phyloP scores from a whole-genome alignment of 163 green algal species.

The Chlamydomonas reinhardtii region DNA sequence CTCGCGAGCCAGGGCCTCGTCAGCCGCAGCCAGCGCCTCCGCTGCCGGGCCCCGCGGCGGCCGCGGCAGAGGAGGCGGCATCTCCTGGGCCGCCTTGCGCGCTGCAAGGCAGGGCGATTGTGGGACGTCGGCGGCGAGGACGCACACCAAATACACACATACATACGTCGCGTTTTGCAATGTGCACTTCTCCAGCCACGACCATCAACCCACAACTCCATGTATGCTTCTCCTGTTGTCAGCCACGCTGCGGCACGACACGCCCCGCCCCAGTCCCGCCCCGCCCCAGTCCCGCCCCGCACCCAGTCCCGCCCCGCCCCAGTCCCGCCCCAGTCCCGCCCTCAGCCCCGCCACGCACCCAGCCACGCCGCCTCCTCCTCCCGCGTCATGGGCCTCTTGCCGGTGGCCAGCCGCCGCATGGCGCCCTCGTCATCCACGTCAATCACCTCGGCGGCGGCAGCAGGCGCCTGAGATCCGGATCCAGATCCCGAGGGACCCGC shows the following conservation, averaged over 20 bases:
- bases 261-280: not conserved
- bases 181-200: too few species aligned
- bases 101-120: not conserved
- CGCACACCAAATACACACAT: too few species aligned
- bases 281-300: not conserved
- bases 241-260: too few species aligned
- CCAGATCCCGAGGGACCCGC: conserved; percentile 11
- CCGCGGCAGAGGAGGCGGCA: not conserved
- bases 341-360: conserved; percentile 8
- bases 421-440: conserved; percentile 44
- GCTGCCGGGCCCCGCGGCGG: not conserved
- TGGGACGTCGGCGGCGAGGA: too few species aligned
- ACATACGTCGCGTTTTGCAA: too few species aligned
- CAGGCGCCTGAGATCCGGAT: not conserved
- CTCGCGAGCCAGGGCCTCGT: conserved; percentile 46
- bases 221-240: too few species aligned
- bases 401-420: conserved; percentile 17
- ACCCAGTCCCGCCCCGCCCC: too few species aligned
- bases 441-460: not conserved
- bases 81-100: conserved; percentile 5
- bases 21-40: conserved; percentile 12
- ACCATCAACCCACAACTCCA: too few species aligned
- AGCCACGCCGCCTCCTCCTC: conserved; percentile 34
- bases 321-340: not conserved
- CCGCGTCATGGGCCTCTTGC: conserved; percentile 28